Conservation (phyloP, 352 stramenopile species). For the Phytophthora macrochlamydospora region DNA sequence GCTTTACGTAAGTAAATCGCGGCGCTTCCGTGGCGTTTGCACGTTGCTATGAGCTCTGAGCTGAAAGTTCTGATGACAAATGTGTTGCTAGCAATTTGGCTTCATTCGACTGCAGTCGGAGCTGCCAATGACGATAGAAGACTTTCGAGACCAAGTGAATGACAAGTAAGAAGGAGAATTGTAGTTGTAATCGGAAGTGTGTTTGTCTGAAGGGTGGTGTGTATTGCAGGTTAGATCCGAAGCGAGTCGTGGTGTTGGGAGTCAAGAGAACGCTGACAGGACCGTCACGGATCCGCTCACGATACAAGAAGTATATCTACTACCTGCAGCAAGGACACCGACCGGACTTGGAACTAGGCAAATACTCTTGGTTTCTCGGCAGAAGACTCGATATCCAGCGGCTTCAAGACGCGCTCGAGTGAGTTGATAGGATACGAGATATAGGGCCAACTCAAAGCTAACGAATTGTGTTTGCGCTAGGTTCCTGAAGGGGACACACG, state of each 20-base stretch:
- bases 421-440: conserved; percentile 4
- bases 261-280: conserved; percentile 39
- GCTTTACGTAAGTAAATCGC: conserved; percentile 60
- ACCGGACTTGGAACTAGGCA: conserved; percentile 68
- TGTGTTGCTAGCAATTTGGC: conserved; percentile 72
- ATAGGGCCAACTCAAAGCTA: too few relatives aligned
- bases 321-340: conserved; percentile 87
- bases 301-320: conserved; percentile 91
- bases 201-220: conserved; percentile 2
- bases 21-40: not conserved
- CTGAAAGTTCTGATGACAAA: conserved; percentile 22
- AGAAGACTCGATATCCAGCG: conserved; percentile 62
- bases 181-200: not conserved
- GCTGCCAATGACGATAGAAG: conserved; percentile 40
- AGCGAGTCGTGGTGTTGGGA: conserved; percentile 53
- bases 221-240: conserved; percentile 34
- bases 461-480: conserved; percentile 16
- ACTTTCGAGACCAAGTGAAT: conserved; percentile 65
- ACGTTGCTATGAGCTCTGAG: not conserved
- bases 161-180: conserved; percentile 34
- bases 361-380: conserved; percentile 87
- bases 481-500: conserved; percentile 68
- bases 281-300: conserved; percentile 71
- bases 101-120: conserved; percentile 64
- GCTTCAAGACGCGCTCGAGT: conserved; percentile 72